A percentile compares a stretch with the other conserved stretches of the same genome.
Conservation (phyloP, 495 filamentous ascomycete genomes). For the Filosporella fistucella region DNA sequence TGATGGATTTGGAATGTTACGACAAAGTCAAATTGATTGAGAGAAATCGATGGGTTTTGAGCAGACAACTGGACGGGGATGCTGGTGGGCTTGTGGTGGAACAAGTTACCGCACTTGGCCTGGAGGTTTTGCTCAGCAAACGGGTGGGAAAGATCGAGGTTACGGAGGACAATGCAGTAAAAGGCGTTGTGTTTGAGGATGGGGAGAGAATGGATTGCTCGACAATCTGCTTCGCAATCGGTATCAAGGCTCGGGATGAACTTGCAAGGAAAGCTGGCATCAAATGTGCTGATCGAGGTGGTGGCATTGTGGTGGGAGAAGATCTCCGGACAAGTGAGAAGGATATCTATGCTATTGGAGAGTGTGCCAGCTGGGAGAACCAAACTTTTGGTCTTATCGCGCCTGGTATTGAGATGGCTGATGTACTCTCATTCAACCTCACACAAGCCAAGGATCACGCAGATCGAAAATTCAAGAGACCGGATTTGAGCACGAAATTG, state of each 20-base stretch:
- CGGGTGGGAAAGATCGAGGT: constrained; percentile 69
- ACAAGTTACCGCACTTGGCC: constrained; percentile 73
- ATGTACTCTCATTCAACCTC: constrained; percentile 91
- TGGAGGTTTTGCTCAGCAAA: constrained; percentile 81
- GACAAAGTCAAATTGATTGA: constrained; percentile 79
- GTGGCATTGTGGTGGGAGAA: constrained; percentile 68
- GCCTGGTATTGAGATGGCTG: constrained; percentile 94
- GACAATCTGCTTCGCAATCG: constrained; percentile 91
- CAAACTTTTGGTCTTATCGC: constrained; percentile 94
- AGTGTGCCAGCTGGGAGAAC: constrained; percentile 92
- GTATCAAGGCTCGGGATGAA: constrained; percentile 80
- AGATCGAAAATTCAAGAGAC: constrained; percentile 70
- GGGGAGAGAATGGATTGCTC: constrained; percentile 78
- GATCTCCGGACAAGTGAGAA: constrained; percentile 65
- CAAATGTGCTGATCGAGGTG: constrained; percentile 64
- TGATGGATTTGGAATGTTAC: constrained; percentile 84
- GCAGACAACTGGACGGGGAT: constrained; percentile 80
- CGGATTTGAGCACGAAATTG: constrained; percentile 90
- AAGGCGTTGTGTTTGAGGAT: constrained; percentile 78
- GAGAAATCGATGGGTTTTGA: constrained; percentile 84
- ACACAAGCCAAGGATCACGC: constrained; percentile 73
- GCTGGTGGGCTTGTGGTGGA: constrained; percentile 82
- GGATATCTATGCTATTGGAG: constrained; percentile 86
- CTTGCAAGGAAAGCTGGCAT: constrained; percentile 69
- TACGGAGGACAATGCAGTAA: constrained; percentile 61